These are phyloP conservation scores for Ogataea pilisensis DNA, from an alignment of 805 yeast genomes.

Conservation along the genomic window DNA sequence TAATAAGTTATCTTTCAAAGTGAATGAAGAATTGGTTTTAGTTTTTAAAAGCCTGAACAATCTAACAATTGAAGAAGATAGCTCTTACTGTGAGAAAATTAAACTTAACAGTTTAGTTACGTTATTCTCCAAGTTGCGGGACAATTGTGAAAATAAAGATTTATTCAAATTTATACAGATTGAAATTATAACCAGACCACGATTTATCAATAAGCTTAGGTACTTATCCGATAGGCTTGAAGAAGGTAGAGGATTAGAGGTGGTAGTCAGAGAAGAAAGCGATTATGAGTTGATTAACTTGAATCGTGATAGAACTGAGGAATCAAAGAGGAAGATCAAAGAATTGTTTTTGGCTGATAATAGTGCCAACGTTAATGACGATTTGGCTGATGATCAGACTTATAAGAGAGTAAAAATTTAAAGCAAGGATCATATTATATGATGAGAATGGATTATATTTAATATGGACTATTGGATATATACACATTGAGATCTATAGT, in stretches of 20 bases:
- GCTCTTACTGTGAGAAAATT: conserved; percentile 9
- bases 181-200: conserved; percentile 11
- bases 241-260: conserved; percentile 19
- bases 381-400: background rate
- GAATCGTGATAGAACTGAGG: background rate
- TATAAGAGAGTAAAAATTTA: background rate
- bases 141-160: conserved; percentile 21
- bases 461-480: no score
- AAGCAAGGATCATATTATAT: no score
- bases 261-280: conserved; percentile 6
- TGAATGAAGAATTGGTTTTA: conserved; percentile 13
- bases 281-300: background rate
- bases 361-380: no score
- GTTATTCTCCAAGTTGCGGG: conserved; percentile 17
- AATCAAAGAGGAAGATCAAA: background rate
- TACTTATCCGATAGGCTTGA: conserved; percentile 5
- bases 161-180: conserved; percentile 22
- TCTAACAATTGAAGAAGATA: conserved; percentile 25
- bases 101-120: conserved; percentile 20
- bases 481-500: no score
- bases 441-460: no score
- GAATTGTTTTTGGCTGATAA: background rate
- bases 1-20: conserved; percentile 6
- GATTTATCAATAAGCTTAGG: conserved; percentile 12
- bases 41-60: conserved; percentile 19